phyloP scores from a whole-genome alignment of 1,139 yeast genomes.

The Nakaseomyces delphensis region DNA sequence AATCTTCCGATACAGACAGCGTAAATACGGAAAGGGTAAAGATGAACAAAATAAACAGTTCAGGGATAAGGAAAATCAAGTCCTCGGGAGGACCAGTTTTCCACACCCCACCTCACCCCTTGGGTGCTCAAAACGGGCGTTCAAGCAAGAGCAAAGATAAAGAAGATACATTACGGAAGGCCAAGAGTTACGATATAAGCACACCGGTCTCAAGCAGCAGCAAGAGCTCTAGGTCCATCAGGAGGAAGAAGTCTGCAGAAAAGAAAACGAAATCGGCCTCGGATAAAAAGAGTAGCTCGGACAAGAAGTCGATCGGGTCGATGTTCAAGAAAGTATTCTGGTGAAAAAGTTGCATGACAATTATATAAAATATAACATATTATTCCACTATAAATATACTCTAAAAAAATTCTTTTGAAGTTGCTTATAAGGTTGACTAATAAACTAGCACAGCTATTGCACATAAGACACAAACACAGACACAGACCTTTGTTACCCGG shows the following conservation, averaged over 20 bases:
- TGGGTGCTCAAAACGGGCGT: background rate
- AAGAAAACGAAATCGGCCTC: conserved; percentile 8
- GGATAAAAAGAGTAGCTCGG: conserved; percentile 7
- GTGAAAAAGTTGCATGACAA: too few species aligned
- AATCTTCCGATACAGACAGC: conserved; percentile 11
- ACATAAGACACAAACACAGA: too few species aligned
- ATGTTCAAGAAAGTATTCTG: conserved; percentile 20
- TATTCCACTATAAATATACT: too few species aligned
- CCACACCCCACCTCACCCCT: conserved; percentile 1
- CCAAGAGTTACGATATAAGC: conserved; percentile 1
- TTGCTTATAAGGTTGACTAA: too few species aligned
- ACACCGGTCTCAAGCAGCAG: background rate
- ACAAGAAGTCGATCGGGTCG: conserved; percentile 16
- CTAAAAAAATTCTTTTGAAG: too few species aligned
- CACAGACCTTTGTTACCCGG: too few species aligned
- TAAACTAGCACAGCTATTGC: too few species aligned
- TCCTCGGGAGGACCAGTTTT: conserved; percentile 11
- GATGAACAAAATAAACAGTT: background rate
- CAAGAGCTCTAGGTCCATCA: conserved; percentile 1
- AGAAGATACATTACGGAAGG: background rate
- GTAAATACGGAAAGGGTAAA: background rate
- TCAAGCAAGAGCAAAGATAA: background rate
- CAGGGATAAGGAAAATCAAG: conserved; percentile 17
- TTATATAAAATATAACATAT: too few species aligned
- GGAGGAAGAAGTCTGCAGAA: conserved; percentile 5